phyloP scores from a whole-genome alignment of 2,329 filamentous ascomycete species.

The Aurifilum marmelostoma region DNA sequence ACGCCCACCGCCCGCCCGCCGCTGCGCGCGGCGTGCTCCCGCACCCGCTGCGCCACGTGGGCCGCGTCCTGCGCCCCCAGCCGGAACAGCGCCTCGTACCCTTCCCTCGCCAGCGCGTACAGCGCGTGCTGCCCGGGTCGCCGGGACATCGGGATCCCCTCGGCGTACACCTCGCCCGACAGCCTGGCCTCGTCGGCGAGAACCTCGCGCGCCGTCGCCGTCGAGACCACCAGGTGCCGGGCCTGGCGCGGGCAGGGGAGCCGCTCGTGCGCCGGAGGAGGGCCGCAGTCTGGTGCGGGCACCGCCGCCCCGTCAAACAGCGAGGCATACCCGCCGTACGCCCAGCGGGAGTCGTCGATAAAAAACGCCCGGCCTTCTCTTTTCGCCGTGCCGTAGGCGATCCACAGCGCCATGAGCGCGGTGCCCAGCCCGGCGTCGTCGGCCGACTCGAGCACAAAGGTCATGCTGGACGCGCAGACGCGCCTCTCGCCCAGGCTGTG shows the following conservation, averaged over 20 bases:
- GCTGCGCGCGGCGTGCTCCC: conserved; percentile 54
- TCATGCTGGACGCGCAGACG: conserved; percentile 72
- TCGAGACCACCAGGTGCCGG: conserved; percentile 73
- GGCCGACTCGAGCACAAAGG: conserved; percentile 76
- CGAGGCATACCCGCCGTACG: conserved; percentile 73
- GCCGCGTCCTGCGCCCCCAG: conserved; percentile 69
- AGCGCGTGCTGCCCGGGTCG: conserved; percentile 60
- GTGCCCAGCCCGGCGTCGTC: conserved; percentile 76
- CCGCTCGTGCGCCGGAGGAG: conserved; percentile 74
- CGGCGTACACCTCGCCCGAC: conserved; percentile 48
- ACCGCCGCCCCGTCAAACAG: conserved; percentile 75
- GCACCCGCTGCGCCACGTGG: too few species aligned
- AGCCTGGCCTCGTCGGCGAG: conserved; percentile 49
- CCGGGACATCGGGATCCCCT: conserved; percentile 48
- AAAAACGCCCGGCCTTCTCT: conserved; percentile 79
- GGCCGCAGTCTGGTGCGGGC: conserved; percentile 66
- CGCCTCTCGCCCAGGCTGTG: conserved; percentile 50
- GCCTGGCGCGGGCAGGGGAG: conserved; percentile 79
- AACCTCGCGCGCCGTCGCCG: conserved; percentile 65
- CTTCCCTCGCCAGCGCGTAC: conserved; percentile 68
- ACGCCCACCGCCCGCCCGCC: conserved; percentile 67
- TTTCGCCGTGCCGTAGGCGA: conserved; percentile 77
- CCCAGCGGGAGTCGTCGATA: conserved; percentile 82
- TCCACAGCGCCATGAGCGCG: conserved; percentile 79
- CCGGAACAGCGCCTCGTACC: conserved; percentile 76